Evolutionary conservation across 176 grass and related monocot species (phyloP).

Genomic region (Aechmea fasciata): DNA sequence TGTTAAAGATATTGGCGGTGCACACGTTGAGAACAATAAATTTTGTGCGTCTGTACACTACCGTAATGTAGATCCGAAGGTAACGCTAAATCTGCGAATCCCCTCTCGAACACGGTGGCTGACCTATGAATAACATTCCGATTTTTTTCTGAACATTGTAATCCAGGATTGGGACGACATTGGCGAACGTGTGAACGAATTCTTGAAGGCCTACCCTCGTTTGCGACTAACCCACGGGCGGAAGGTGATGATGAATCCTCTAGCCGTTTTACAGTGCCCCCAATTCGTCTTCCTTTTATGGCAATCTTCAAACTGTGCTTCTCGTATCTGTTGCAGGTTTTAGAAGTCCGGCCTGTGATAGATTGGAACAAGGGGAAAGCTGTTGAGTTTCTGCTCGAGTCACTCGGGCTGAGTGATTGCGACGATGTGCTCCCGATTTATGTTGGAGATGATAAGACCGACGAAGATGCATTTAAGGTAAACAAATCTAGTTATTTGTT

Average conservation of each 20-base stretch:
- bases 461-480: constrained; percentile 59
- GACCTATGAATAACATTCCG: neutral
- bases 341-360: constrained; percentile 49
- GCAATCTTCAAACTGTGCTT: neutral
- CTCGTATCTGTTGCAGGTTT: constrained; percentile 19
- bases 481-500: too few relatives aligned
- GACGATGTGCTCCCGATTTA: constrained; percentile 44
- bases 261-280: neutral
- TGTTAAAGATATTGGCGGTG: constrained; percentile 49
- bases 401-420: constrained; percentile 30
- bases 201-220: constrained; percentile 31
- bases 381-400: constrained; percentile 50
- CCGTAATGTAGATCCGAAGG: constrained; percentile 78
- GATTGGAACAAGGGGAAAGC: constrained; percentile 62
- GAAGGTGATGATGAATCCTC: constrained; percentile 23
- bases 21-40: constrained; percentile 81
- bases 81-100: constrained; percentile 10
- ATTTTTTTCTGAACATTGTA: neutral
- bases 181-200: constrained; percentile 17
- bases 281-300: neutral
- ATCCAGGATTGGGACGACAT: constrained; percentile 34
- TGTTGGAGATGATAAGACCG: constrained; percentile 43
- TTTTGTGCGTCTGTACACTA: constrained; percentile 95
- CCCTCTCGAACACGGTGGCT: neutral
- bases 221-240: constrained; percentile 38